phyloP scores from a whole-genome alignment of 192 early-diverging fungal species.

The Funneliformis mosseae region DNA sequence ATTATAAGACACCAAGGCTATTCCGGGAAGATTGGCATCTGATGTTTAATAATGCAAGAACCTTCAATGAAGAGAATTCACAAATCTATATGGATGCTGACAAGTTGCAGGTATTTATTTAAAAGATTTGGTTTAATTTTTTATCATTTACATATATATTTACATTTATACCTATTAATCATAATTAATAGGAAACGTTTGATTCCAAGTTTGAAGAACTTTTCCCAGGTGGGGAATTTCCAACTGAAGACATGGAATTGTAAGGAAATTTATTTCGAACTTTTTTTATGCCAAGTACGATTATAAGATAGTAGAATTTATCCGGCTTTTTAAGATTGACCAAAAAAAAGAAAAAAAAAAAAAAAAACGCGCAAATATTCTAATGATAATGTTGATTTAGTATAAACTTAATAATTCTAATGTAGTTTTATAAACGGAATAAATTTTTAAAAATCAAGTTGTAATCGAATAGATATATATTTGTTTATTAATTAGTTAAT shows the following conservation, averaged over 20 bases:
- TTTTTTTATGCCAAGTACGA: too few relatives aligned
- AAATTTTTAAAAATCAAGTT: too few relatives aligned
- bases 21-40: conserved; percentile 82
- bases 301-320: too few relatives aligned
- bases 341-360: too few relatives aligned
- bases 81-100: conserved; percentile 89
- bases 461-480: too few relatives aligned
- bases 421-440: too few relatives aligned
- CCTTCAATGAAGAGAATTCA: conserved; percentile 91
- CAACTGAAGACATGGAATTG: conserved; percentile 20
- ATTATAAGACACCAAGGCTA: conserved; percentile 65
- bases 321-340: too few relatives aligned
- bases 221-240: conserved; percentile 48
- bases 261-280: background rate
- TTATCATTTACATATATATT: background rate
- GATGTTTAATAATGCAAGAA: conserved; percentile 92
- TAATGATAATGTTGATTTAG: too few relatives aligned
- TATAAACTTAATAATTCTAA: too few relatives aligned
- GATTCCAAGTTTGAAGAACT: conserved; percentile 45
- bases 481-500: too few relatives aligned
- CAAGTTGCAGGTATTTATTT: conserved; percentile 49
- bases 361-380: too few relatives aligned
- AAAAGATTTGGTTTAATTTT: background rate
- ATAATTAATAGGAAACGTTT: conserved; percentile 43
- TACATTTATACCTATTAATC: background rate